Base-by-base conservation (phyloP, 177 flowering plant species). In the Vitis hybrid region DNA sequence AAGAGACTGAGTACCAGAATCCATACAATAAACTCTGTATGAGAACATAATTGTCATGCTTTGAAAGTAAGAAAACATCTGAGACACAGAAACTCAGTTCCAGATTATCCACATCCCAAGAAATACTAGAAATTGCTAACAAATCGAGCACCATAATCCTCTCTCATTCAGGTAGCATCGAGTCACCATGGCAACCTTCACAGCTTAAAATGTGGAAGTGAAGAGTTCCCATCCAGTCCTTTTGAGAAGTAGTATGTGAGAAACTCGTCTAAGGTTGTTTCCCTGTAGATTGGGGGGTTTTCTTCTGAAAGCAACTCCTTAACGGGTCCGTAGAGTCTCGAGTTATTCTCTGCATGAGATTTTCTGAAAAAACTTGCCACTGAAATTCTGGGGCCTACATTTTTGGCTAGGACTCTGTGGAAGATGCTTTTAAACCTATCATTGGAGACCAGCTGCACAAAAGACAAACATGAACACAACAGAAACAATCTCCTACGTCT, bases 251-350 rank as follows among this genome's bases (percentile, higher is more conserved):
- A 77, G 65, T 77, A 65, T 0, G 64, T n/a, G 3, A 28, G 0
- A 51, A 65, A 82, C 1, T 88, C 88, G 17, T 2, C 50, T 12
- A 68, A 56, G 0, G 78, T 70, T 1, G 71, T 76, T 24, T 67
- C 85, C 22, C 77, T 76, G 59, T 85, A 86, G 10, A 22, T 73
- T 5, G 86, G 78, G 2, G 88, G 86, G 69, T 84, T 78, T 1
- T 81, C 81, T 57, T 85, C 84, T 1, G 84, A 84, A n/a, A 83
- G 18, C 64, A 86, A 60, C 76, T 88, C 89, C 74, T 77, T 80
- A 38, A 88, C 82, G 0, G 89, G 91, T 2, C 85, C 83, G 62
- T 78, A 85, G 0, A 76, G 3, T 56, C 44, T 85, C 6, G 76
- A 28, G 20, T 13, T 9, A 8, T 11, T 51, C 0, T 75, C 70